Base-by-base conservation (phyloP, 805 yeast genomes). In the Teunomyces kruisii region DNA sequence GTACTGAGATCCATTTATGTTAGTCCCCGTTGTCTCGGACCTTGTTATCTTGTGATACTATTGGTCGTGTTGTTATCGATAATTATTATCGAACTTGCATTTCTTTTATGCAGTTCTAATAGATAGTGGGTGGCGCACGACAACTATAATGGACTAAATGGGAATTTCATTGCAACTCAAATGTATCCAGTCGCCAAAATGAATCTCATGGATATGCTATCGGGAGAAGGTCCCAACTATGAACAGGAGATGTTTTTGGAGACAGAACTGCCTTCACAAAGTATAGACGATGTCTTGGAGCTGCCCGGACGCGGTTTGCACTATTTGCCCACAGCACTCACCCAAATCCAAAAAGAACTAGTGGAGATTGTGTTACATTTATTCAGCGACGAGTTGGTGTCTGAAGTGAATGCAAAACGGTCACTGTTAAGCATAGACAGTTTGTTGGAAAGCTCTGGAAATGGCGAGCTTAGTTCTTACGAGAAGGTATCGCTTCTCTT, bases 401-500 rank as follows among this genome's bases (percentile, higher is more conserved):
- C 52, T 5, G 68, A 65, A 17, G 49, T 59, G 1, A 43, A 53
- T 4, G 43, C 50, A 8, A 56, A 56, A 38, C 47, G 53, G 27
- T 63, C 55, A 47, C 53, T 67, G 32, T 58, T 72, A 5, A 65
- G 68, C 39, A 72, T 72, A n/a, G 66, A 63, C 46, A 67, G 68
- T 40, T 56, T 72, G 16, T 53, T 71, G 28, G 71, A 61, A 27
- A 45, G 40, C 19, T 19, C 35, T 8, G 35, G 40, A 19, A 17
- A 30, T 8, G 35, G 15, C 3, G 27, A 13, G 6, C 37, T 19
- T 32, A 10, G 32, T 16, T 8, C 39, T 32, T 52, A 48, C 19
- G 74, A 75, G 9, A 58, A 74, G 50, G 60, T 76, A n/a, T 61
- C 67, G 32, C 53, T 79, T 45, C 57, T 78, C 44, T 60, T 70